Conservation (phyloP, 805 yeast species). For the Metschnikowia rubicola region DNA sequence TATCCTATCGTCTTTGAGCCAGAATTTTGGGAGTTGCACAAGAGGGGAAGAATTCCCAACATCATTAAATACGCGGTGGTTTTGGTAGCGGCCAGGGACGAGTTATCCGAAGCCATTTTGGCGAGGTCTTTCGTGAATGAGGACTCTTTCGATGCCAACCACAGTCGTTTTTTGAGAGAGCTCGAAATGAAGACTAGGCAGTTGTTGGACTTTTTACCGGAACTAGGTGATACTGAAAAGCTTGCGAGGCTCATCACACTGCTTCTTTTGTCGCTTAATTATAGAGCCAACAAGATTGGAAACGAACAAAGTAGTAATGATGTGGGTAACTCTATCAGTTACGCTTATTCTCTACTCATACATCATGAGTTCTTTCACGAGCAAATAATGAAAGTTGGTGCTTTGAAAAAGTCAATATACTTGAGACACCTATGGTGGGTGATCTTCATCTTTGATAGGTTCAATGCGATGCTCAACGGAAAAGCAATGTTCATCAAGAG, state of each 20-base stretch:
- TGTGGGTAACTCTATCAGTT: slow-evolving; percentile 18
- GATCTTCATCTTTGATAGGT: slow-evolving; percentile 19
- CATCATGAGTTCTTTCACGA: slow-evolving; percentile 19
- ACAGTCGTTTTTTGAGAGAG: slow-evolving; percentile 10
- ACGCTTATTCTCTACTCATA: slow-evolving; percentile 19
- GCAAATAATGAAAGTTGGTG: slow-evolving; percentile 10
- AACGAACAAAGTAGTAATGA: slow-evolving; percentile 23
- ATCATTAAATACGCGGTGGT: slow-evolving; percentile 41
- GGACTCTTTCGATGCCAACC: slow-evolving; percentile 6
- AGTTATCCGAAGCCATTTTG: slow-evolving; percentile 21
- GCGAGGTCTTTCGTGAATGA: slow-evolving; percentile 9
- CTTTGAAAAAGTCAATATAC: slow-evolving; percentile 13
- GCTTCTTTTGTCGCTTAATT: slow-evolving; percentile 19
- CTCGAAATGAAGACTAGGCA: slow-evolving; percentile 22
- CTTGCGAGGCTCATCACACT: slow-evolving; percentile 18
- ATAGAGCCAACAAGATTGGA: slow-evolving; percentile 20
- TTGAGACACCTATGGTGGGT: slow-evolving; percentile 21
- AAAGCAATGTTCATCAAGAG: slow-evolving; percentile 17
- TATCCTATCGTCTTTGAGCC: slow-evolving; percentile 41
- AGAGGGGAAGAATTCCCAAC: slow-evolving; percentile 35
- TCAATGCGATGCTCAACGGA: slow-evolving; percentile 16
- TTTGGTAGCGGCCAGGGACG: slow-evolving; percentile 40
- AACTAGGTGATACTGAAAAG: slow-evolving; percentile 22
- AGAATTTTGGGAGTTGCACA: slow-evolving; percentile 34
- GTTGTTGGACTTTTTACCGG: slow-evolving; percentile 21